Conservation (phyloP, 1,139 yeast genomes). For the Kluyveromyces sp. region DNA sequence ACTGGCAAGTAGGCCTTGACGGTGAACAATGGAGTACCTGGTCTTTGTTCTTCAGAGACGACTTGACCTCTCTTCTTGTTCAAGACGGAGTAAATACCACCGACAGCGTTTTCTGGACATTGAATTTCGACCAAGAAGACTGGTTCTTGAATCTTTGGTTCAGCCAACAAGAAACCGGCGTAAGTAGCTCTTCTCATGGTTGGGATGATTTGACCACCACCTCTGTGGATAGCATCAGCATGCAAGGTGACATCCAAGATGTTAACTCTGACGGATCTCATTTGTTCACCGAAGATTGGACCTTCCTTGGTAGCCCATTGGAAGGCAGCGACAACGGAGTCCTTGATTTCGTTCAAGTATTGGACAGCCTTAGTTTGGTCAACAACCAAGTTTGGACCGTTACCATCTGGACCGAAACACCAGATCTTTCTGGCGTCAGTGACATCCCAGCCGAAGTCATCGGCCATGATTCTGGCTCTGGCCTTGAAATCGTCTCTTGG, state of each 20-base stretch:
- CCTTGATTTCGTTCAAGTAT: conserved; percentile 98
- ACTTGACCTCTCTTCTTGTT: conserved; percentile 99
- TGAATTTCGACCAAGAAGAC: conserved; percentile 98
- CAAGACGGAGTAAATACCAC: conserved; percentile 99
- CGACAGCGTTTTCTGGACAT: conserved; percentile 99
- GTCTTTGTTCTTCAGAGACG: conserved; percentile 97
- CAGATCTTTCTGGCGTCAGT: conserved; percentile 99
- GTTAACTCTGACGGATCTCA: conserved; percentile 96
- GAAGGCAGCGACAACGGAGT: conserved; percentile 99
- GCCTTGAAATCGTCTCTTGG: conserved; percentile 98
- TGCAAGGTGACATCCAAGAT: conserved; percentile 98
- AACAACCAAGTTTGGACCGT: conserved; percentile 97
- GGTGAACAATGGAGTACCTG: conserved; percentile 99
- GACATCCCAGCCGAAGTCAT: conserved; percentile 99
- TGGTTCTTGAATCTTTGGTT: conserved; percentile 99
- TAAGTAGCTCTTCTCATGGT: conserved; percentile 99
- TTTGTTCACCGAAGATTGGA: conserved; percentile 94
- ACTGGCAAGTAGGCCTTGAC: conserved; percentile 99
- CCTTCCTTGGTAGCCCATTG: conserved; percentile 99
- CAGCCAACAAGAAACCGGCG: conserved; percentile 97
- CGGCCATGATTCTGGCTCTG: conserved; percentile 98
- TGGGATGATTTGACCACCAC: conserved; percentile 99
- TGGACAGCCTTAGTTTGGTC: conserved; percentile 99
- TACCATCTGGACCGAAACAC: conserved; percentile 99
- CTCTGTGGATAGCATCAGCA: conserved; percentile 99